A percentile compares a stretch with the other conserved stretches of the same genome.
Conservation (phyloP, 352 stramenopile genomes). For the Phytopythium boreale region DNA sequence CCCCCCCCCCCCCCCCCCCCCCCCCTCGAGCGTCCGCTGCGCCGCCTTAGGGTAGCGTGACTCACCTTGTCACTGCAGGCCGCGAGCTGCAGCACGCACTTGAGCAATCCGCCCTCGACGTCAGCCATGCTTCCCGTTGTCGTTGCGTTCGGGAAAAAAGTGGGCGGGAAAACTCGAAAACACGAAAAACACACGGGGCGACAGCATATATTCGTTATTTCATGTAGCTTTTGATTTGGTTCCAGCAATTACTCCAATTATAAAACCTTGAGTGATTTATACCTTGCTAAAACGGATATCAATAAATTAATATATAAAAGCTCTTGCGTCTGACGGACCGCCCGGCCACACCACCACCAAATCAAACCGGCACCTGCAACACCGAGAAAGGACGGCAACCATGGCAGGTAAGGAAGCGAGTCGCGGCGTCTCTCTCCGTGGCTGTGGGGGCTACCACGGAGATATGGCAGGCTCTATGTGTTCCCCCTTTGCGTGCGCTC, state of each 20-base stretch:
- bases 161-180: conserved; percentile 7
- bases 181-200: neutral
- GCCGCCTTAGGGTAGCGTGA: neutral
- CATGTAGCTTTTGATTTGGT: too few species aligned
- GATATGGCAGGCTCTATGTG: neutral
- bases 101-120: conserved; percentile 57
- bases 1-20: too few species aligned
- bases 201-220: neutral
- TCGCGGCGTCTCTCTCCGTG: neutral
- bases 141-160: conserved; percentile 1
- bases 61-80: conserved; percentile 75
- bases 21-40: neutral
- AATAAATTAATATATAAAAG: neutral
- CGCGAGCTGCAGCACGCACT: conserved; percentile 72
- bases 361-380: neutral
- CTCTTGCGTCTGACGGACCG: neutral
- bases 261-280: neutral
- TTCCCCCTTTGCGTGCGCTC: neutral
- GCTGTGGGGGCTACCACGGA: neutral
- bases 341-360: conserved; percentile 3
- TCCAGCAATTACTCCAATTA: too few species aligned
- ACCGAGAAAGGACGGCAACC: conserved; percentile 1
- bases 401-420: conserved; percentile 3
- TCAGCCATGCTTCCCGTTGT: conserved; percentile 36
- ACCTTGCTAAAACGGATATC: neutral